These are phyloP conservation scores for Diplodia sapinea DNA, from an alignment of 2,329 filamentous ascomycete species.

Conservation along the genomic window DNA sequence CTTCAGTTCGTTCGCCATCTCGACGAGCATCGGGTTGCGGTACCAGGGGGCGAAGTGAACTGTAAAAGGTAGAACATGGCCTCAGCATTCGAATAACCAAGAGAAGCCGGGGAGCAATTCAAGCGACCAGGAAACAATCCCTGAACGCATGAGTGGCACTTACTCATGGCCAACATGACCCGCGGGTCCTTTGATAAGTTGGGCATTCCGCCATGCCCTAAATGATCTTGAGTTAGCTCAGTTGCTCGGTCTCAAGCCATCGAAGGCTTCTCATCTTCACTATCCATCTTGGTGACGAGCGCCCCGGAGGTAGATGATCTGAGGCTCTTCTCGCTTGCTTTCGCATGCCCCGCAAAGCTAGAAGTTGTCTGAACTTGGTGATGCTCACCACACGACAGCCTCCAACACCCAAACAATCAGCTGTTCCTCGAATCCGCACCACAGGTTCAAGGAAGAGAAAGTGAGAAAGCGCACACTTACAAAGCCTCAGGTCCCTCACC, in stretches of 20 bases:
- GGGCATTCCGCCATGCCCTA: constrained; percentile 67
- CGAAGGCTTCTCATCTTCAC: neutral
- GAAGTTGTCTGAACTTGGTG: neutral
- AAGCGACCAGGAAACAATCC: neutral
- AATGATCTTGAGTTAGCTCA: neutral
- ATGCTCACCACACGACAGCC: neutral
- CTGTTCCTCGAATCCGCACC: neutral
- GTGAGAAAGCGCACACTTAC: constrained; percentile 1
- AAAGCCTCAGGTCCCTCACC: constrained; percentile 65
- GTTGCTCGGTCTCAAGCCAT: neutral
- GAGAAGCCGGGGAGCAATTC: constrained; percentile 3
- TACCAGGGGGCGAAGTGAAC: constrained; percentile 65
- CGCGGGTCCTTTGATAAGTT: constrained; percentile 54
- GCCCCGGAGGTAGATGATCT: neutral
- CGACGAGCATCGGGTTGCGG: constrained; percentile 63
- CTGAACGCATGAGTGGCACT: neutral
- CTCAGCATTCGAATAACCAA: constrained; percentile 11
- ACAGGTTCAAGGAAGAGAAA: neutral
- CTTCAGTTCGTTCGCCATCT: constrained; percentile 59
- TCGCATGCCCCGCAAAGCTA: neutral
- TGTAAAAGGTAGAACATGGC: constrained; percentile 22
- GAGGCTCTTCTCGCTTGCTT: neutral
- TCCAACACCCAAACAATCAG: neutral
- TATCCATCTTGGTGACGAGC: neutral
- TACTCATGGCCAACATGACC: constrained; percentile 40